phyloP scores from a whole-genome alignment of 1,284 basidiomycete species.

The Tremellales sp. region DNA sequence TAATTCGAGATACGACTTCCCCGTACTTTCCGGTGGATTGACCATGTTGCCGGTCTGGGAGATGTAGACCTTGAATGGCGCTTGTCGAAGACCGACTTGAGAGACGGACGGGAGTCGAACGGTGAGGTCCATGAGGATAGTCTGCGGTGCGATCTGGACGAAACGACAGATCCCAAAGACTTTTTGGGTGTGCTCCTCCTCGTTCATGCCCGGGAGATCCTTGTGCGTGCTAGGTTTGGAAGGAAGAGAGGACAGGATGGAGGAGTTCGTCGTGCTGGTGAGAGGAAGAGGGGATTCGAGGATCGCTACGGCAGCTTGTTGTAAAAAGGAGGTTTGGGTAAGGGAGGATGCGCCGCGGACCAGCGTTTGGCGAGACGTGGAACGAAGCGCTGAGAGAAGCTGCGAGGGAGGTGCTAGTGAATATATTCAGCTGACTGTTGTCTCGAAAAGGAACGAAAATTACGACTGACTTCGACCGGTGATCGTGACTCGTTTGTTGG shows the following conservation, averaged over 20 bases:
- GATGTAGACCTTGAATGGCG: constrained; percentile 43
- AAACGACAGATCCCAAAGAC: constrained; percentile 50
- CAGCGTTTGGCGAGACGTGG: constrained; percentile 49
- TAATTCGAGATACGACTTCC: constrained; percentile 32
- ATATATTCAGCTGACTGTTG: not conserved
- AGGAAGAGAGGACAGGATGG: constrained; percentile 9
- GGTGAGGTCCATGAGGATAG: constrained; percentile 47
- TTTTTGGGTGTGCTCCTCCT: constrained; percentile 45
- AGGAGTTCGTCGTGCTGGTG: constrained; percentile 22
- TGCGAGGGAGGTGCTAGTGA: constrained; percentile 45
- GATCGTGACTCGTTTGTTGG: constrained; percentile 46
- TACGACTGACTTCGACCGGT: constrained; percentile 42
- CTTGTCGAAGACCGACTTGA: constrained; percentile 16
- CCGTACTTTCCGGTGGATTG: constrained; percentile 45
- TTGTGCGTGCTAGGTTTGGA: not conserved
- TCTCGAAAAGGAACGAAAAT: not conserved
- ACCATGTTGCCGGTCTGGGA: constrained; percentile 46
- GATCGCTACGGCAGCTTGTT: constrained; percentile 48
- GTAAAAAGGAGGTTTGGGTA: constrained; percentile 17
- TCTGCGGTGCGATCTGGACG: constrained; percentile 46
- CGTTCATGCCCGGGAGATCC: constrained; percentile 38
- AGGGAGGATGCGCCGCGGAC: constrained; percentile 45
- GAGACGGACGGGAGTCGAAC: constrained; percentile 40
- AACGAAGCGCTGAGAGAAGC: constrained; percentile 46
- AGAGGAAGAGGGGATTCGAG: constrained; percentile 47